Evolutionary conservation across 257 asterid genomes (phyloP).

Genomic region (Cruciata laevipes): DNA sequence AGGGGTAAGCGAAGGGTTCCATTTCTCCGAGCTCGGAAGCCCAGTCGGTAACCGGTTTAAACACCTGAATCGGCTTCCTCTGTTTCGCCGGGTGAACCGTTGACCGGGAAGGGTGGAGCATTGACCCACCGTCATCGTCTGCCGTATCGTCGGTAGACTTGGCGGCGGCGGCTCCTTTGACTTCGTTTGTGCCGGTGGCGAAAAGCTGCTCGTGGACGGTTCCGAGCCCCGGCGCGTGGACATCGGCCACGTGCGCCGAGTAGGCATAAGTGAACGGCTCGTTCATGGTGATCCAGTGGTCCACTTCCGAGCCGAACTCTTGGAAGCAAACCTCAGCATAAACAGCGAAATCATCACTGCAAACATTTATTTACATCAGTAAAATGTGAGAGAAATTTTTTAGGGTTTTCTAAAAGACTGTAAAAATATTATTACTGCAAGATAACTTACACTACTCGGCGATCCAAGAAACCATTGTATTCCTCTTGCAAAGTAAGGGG

Average conservation of each 20-base stretch:
- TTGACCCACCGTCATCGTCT: neutral
- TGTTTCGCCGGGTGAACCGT: neutral
- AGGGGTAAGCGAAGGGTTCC: neutral
- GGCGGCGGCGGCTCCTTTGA: too few relatives aligned
- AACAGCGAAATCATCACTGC: neutral
- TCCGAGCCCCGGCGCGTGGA: neutral
- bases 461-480: neutral
- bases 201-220: neutral
- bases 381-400: too few relatives aligned
- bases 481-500: neutral
- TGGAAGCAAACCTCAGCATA: neutral
- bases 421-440: too few relatives aligned
- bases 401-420: too few relatives aligned
- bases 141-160: neutral
- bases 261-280: too few relatives aligned
- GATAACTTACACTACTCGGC: neutral
- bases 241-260: neutral
- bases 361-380: neutral
- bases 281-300: too few relatives aligned
- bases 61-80: neutral
- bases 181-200: neutral
- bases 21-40: neutral
- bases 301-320: neutral
- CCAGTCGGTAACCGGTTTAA: neutral
- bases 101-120: neutral